Conservation (phyloP, 2,329 filamentous ascomycete genomes). For the Chaetomium strumarium region DNA sequence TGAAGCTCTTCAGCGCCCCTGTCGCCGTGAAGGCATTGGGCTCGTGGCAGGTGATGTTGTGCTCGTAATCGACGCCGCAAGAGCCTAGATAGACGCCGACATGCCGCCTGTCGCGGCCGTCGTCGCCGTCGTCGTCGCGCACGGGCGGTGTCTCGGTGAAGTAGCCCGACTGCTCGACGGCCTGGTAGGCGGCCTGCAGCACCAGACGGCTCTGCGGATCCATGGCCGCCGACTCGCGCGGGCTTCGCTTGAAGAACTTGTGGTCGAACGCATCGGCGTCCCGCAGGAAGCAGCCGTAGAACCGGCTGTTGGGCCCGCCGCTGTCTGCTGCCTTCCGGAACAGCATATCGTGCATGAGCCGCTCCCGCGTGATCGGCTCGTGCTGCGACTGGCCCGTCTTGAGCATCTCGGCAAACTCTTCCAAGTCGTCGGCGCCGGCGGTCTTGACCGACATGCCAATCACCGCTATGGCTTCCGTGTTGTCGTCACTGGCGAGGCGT, state of each 20-base stretch:
- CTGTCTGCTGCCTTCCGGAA: too few species aligned
- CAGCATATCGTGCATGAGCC: too few species aligned
- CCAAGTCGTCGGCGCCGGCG: background rate
- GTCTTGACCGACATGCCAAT: background rate
- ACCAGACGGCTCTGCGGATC: constrained; percentile 39
- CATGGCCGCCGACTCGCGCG: constrained; percentile 34
- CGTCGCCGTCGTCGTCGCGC: too few species aligned
- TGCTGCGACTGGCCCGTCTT: background rate
- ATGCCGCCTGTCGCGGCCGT: too few species aligned
- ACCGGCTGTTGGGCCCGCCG: too few species aligned
- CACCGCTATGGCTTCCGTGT: background rate
- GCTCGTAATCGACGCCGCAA: constrained; percentile 35
- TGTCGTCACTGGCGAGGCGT: background rate
- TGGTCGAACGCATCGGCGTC: constrained; percentile 32
- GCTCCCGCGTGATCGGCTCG: background rate
- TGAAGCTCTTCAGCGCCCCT: constrained; percentile 31
- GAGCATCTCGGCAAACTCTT: background rate
- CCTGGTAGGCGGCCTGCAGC: constrained; percentile 38
- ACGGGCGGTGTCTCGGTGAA: constrained; percentile 9
- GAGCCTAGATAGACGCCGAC: constrained; percentile 37
- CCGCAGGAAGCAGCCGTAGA: constrained; percentile 27
- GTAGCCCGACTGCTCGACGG: constrained; percentile 28
- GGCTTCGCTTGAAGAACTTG: constrained; percentile 36
- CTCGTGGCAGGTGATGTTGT: constrained; percentile 32
- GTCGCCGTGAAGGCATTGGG: constrained; percentile 31